Conservation (phyloP, 257 asterid species). For the Prunella vulgaris region DNA sequence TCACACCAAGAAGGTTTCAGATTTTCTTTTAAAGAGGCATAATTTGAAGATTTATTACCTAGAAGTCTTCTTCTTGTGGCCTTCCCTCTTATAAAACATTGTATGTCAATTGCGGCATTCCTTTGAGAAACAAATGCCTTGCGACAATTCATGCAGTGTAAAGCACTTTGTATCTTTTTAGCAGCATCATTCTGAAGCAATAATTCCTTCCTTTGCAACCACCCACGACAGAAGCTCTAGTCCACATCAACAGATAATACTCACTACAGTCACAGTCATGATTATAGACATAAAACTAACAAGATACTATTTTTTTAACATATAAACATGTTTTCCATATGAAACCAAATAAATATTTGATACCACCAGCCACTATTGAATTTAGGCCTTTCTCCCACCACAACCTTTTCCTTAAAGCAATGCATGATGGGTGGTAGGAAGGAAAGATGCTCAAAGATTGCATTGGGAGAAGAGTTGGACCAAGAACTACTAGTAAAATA, state of each 20-base stretch:
- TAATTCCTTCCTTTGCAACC: slow-evolving; percentile 58
- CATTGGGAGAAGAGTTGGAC: background rate
- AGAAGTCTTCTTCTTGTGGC: slow-evolving; percentile 60
- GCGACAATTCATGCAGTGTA: slow-evolving; percentile 42
- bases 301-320: background rate
- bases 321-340: background rate
- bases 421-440: background rate
- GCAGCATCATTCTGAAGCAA: slow-evolving; percentile 51
- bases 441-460: background rate
- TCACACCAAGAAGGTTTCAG: slow-evolving; percentile 6
- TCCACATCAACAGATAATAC: slow-evolving; percentile 16
- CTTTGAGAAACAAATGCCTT: slow-evolving; percentile 37
- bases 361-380: too few species aligned
- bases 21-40: background rate
- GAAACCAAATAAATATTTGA: background rate
- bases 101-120: slow-evolving; percentile 56
- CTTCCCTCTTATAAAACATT: slow-evolving; percentile 64
- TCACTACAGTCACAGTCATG: slow-evolving; percentile 6
- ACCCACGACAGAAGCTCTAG: slow-evolving; percentile 66
- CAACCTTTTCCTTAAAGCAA: background rate
- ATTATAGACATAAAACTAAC: background rate
- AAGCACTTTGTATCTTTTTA: slow-evolving; percentile 52
- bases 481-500: background rate
- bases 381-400: background rate
- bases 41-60: slow-evolving; percentile 32